A percentile compares a stretch with the other conserved stretches of the same genome.
These are phyloP conservation scores for Debaryomyces prosopidis DNA, from an alignment of 805 yeast genomes.

Conservation along the genomic window DNA sequence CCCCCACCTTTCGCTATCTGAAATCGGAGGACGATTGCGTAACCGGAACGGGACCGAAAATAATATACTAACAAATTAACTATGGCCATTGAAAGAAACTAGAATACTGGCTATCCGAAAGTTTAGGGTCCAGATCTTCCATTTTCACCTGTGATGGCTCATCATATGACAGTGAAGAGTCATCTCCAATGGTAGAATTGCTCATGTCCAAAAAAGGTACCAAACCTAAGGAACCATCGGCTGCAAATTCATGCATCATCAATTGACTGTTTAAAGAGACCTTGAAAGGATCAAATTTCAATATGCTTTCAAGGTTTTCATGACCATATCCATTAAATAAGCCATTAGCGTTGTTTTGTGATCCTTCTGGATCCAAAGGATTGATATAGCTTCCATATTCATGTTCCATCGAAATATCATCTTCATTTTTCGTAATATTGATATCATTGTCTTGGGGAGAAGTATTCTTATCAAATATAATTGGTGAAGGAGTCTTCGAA, in stretches of 20 bases:
- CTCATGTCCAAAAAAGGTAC: conserved; percentile 63
- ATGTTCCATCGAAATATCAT: neutral
- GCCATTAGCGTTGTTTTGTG: conserved; percentile 1
- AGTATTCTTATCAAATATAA: conserved; percentile 5
- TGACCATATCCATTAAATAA: conserved; percentile 2
- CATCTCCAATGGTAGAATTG: conserved; percentile 4
- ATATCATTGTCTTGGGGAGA: conserved; percentile 2
- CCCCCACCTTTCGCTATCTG: too few species aligned
- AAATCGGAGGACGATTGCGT: too few species aligned
- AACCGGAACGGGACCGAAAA: neutral
- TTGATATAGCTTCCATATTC: neutral
- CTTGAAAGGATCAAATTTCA: conserved; percentile 42
- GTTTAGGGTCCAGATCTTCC: neutral
- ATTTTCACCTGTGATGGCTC: neutral
- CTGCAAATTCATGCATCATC: conserved; percentile 59
- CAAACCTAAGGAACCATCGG: conserved; percentile 77
- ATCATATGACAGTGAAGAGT: neutral
- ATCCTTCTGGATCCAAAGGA: neutral
- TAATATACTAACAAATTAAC: neutral
- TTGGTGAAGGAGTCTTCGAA: conserved; percentile 3
- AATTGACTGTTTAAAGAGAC: conserved; percentile 25
- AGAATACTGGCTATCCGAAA: neutral
- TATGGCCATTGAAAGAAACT: neutral
- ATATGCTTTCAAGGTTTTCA: conserved; percentile 21
- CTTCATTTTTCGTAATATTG: neutral